Conservation (phyloP, 805 yeast species). For the Kodamaea kaohsiungensis region DNA sequence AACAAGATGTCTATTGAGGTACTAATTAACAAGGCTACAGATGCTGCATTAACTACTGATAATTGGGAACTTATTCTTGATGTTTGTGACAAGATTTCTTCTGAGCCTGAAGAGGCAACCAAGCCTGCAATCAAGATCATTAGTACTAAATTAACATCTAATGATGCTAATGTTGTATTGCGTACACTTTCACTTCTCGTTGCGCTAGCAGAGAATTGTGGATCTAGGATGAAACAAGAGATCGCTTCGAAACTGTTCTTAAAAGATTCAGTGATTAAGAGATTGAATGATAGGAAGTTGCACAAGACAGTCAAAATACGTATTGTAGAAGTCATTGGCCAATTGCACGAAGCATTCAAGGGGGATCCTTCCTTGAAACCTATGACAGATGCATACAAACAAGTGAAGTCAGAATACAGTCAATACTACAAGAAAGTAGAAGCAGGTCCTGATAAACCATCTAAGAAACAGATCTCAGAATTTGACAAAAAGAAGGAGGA, state of each 20-base stretch:
- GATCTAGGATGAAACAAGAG: conserved; percentile 45
- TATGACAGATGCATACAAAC: conserved; percentile 60
- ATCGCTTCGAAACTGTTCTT: conserved; percentile 41
- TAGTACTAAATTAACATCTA: conserved; percentile 24
- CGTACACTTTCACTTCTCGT: conserved; percentile 37
- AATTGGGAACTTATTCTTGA: conserved; percentile 47
- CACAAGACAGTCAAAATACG: conserved; percentile 69
- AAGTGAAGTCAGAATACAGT: conserved; percentile 42
- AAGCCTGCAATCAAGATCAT: conserved; percentile 31
- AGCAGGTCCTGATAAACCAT: conserved; percentile 56
- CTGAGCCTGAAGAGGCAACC: conserved; percentile 39
- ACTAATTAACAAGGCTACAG: conserved; percentile 37
- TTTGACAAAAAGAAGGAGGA: conserved; percentile 65
- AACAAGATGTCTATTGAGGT: conserved; percentile 8
- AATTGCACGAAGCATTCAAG: conserved; percentile 63
- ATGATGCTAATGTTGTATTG: conserved; percentile 43
- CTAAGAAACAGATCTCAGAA: conserved; percentile 48
- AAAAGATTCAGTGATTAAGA: conserved; percentile 33
- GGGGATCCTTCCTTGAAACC: conserved; percentile 76
- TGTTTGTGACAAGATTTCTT: conserved; percentile 40
- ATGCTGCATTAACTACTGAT: conserved; percentile 40
- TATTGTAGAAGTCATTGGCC: conserved; percentile 66
- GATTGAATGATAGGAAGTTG: conserved; percentile 54
- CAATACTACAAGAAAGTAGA: conserved; percentile 26
- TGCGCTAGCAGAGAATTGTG: conserved; percentile 47